Conservation (phyloP, 164 flowering plant species). For the Saururus chinensis region DNA sequence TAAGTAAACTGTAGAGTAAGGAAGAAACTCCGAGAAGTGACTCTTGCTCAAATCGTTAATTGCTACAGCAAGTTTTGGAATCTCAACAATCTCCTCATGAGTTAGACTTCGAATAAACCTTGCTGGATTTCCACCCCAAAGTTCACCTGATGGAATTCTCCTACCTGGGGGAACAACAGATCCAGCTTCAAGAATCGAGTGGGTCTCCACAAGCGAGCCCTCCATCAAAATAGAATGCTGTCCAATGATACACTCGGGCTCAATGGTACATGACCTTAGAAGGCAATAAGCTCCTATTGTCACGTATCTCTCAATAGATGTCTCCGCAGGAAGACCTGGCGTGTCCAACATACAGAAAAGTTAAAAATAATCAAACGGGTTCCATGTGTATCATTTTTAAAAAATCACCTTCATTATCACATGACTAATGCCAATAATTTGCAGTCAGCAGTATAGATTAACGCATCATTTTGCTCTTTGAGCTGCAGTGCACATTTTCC, state of each 20-base stretch:
- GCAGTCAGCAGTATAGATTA: no score
- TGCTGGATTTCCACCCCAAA: slow-evolving; percentile 98
- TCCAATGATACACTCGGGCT: slow-evolving; percentile 95
- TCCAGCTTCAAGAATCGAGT: slow-evolving; percentile 91
- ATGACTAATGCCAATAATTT: no score
- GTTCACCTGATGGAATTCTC: slow-evolving; percentile 88
- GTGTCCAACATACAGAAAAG: neutral
- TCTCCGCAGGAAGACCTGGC: slow-evolving; percentile 91
- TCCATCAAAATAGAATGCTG: slow-evolving; percentile 96
- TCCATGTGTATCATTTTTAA: no score
- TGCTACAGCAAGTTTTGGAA: slow-evolving; percentile 88
- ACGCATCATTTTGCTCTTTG: no score
- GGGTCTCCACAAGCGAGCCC: slow-evolving; percentile 93
- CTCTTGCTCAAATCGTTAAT: slow-evolving; percentile 75
- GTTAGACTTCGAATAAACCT: slow-evolving; percentile 75
- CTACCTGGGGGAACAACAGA: slow-evolving; percentile 93
- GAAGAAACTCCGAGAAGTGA: slow-evolving; percentile 79
- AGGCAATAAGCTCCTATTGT: slow-evolving; percentile 79
- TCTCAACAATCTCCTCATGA: slow-evolving; percentile 79
- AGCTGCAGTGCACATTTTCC: no score
- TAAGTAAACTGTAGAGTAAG: slow-evolving; percentile 83
- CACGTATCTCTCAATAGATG: slow-evolving; percentile 78
- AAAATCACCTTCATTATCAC: no score
- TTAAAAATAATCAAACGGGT: neutral
- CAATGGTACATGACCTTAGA: slow-evolving; percentile 78